These are phyloP conservation scores for Hirsutella minnesotensis DNA, from an alignment of 2,329 filamentous ascomycete genomes.

Conservation along the genomic window DNA sequence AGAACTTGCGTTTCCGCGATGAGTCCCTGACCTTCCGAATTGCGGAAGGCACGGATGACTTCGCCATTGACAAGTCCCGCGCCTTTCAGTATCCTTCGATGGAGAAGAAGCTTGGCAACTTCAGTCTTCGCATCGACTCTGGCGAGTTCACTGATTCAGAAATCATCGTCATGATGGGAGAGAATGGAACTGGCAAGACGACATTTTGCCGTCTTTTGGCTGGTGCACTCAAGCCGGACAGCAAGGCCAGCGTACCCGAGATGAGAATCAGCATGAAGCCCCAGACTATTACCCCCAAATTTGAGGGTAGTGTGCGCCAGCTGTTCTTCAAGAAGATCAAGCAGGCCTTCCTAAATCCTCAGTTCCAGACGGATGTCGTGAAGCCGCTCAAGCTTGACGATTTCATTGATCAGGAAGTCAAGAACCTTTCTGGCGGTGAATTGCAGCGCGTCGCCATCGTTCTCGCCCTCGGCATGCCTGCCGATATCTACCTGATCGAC, in stretches of 20 bases:
- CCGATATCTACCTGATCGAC: conserved; percentile 97
- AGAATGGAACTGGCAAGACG: conserved; percentile 98
- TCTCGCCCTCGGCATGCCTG: conserved; percentile 85
- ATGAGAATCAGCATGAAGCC: conserved; percentile 99
- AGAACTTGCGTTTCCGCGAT: conserved; percentile 96
- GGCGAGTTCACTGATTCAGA: conserved; percentile 95
- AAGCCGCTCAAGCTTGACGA: conserved; percentile 98
- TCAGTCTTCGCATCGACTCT: conserved; percentile 69
- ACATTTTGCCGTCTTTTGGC: conserved; percentile 96
- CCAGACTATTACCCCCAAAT: conserved; percentile 98
- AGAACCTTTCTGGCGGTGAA: conserved; percentile 98
- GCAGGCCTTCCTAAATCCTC: conserved; percentile 85
- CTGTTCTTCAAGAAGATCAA: conserved; percentile 99
- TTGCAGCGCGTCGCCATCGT: conserved; percentile 98
- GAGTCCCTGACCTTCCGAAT: conserved; percentile 95
- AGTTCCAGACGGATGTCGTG: conserved; percentile 99
- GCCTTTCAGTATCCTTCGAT: conserved; percentile 82
- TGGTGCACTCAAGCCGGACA: conserved; percentile 85
- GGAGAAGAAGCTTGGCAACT: conserved; percentile 85
- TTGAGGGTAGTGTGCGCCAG: conserved; percentile 90
- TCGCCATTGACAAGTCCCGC: conserved; percentile 69
- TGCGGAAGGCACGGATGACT: conserved; percentile 80
- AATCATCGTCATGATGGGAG: conserved; percentile 99
- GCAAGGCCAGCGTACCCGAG: conserved; percentile 62
- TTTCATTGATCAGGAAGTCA: conserved; percentile 98